Evolutionary conservation across 2,329 filamentous ascomycete species (phyloP), one percentile per base, ranked within the genome.

Genomic region (Penicillium sp.): DNA sequence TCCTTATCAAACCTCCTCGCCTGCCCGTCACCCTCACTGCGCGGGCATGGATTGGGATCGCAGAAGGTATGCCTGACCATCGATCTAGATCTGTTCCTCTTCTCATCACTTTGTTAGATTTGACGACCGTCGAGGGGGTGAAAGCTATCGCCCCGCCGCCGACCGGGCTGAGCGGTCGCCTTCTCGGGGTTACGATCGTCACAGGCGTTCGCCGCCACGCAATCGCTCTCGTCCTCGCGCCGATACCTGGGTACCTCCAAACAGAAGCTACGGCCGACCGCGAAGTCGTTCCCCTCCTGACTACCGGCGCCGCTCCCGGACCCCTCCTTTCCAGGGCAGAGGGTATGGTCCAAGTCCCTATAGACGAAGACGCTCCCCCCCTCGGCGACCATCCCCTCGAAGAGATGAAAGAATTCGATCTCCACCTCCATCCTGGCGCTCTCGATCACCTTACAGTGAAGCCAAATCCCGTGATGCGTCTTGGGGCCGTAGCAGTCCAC

Each of bases 221-320:
- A 61, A 59, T 41, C 61, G 58, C 16, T 66, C 63, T 30, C 63
- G 62, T 38, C 61, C 62, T 33, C 61, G 59, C 26, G 65, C 64
- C 26, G 65, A 68, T 50, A 67, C 65, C 32, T 68, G 65, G 65
- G 64, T 64, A 13, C 65, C 63, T 22, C 48, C 56, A 30, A 53
- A 52, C 41, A 52, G 61, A 38, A 40, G 49, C 3, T 63, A 61
- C 39, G 51, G 51, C 15, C 58, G 64, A 25, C 50, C 55, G n/a
- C 60, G 66, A 43, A 70, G 66, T 46, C 65, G 68, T 13, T 70
- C 67, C 14, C 67, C 65, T 6, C 45, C 53, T 13, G 44, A 50
- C 12, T 66, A 60, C 39, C 66, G 65, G 32, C 63, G 66, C 35
- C 63, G 65, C 30, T 68, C 67, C 34, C 56, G 68, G 29, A 69